Evolutionary conservation across 192 early-diverging fungal genomes (phyloP), one percentile per base, ranked within the genome.

Genomic region (Chytriomyces confervae): DNA sequence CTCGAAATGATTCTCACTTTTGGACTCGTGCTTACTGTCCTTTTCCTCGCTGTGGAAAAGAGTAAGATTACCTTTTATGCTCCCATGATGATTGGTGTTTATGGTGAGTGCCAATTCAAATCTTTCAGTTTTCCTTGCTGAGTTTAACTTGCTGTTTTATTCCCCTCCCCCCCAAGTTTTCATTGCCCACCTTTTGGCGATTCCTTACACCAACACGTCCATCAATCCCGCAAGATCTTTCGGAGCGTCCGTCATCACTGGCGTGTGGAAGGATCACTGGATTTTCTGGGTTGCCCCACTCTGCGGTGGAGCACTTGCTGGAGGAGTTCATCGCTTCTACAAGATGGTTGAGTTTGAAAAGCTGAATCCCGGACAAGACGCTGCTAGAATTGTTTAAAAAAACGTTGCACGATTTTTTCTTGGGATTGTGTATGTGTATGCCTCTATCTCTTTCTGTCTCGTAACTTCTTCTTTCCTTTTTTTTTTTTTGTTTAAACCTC

Each of bases 181-280:
- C 61, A 66, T 79, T 29, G 80, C 72, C 46, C 86, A 87, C 65
- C 43, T 87, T 7, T 27, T 82, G 18, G 70, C 77, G 18, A 79
- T 85, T 47, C 83, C 83, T 20, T 83, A 76, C 77, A 85, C 81
- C 44, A 82, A 84, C 57, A 87, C 88, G n/a, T 84, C 85, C 24
- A 79, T 93, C 62, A 93, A 93, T 80, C 92, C 91, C 16, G 92
- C 91, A 20, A 84, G 90, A 66, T 85, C 86, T 64, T 90, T 91
- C 79, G 91, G 81, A 51, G 82, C 88, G 16, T 84, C 89, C 8
- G 72, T 90, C 23, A 85, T 85, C 8, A 76, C 88, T 27, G 84
- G 84, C 11, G 67, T 69, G 11, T 81, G 88, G 63, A 66, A 50
- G 5, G 61, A 84, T 20, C 91, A 92, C 50, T 91, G 88, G 88